Percentiles rank a stretch among this genome's conserved stretches.
Evolutionary conservation across 805 yeast genomes (phyloP).

Genomic region (Vanderwaltozyma yarrowii): DNA sequence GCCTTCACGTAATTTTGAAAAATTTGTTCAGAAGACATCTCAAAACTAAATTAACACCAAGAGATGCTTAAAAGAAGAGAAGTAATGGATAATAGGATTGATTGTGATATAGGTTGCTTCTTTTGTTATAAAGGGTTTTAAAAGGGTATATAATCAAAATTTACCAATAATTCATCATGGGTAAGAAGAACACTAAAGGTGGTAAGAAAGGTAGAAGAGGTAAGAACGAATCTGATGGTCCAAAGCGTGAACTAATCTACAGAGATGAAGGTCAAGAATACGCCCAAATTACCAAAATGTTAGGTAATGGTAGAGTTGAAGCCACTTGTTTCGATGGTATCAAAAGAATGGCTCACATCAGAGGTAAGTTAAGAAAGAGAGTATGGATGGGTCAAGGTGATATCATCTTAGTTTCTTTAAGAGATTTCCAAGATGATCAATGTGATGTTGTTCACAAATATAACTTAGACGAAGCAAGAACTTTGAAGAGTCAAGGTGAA

Average conservation of each 20-base stretch:
- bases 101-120: not conserved
- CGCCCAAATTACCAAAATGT: conserved; percentile 96
- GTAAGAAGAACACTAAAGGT: conserved; percentile 42
- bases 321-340: conserved; percentile 91
- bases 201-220: conserved; percentile 96
- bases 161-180: conserved; percentile 17
- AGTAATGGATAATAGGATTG: no score
- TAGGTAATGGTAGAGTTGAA: conserved; percentile 96
- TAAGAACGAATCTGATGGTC: conserved; percentile 83
- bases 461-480: conserved; percentile 96
- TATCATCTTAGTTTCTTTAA: conserved; percentile 84
- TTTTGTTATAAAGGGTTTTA: not conserved
- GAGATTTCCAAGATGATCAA: conserved; percentile 97
- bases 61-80: not conserved
- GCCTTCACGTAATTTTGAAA: not conserved
- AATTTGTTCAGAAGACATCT: not conserved
- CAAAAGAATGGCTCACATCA: conserved; percentile 92
- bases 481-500: conserved; percentile 91
- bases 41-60: no score
- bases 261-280: conserved; percentile 98
- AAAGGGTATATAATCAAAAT: no score
- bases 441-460: conserved; percentile 97
- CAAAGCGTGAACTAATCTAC: conserved; percentile 86
- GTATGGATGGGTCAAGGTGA: conserved; percentile 99
- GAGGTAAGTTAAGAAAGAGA: conserved; percentile 98